Base-by-base conservation (phyloP, 306 rosid species). In the Sophora flavescens region DNA sequence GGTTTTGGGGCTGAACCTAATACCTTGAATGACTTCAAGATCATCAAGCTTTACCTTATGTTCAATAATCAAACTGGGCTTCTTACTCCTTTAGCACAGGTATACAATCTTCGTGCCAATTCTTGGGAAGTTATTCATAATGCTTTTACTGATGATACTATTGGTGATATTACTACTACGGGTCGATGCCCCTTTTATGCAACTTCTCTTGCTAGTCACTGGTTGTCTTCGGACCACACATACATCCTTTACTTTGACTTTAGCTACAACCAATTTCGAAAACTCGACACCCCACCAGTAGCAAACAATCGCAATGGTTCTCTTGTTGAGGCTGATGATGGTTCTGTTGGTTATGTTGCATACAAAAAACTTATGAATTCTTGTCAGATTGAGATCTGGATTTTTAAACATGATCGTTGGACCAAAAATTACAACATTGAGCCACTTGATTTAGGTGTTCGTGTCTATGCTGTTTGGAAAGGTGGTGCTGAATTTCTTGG, bases 231-330 rank as follows among this genome's bases (percentile, higher is more conserved):
- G 53, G 75, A 35, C 10, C 32, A 10, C 3, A 8, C 48, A 47
- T 32, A 17, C 12, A 72, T 72, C 30, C 52, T 72, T 33, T 72
- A 14, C 42, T 57, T 72, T 72, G 66, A 72, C 33, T 58, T 72
- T 4, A 7, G 39, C 66, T 18, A 41, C 2, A 63, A 72, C 28
- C 41, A 38, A 4, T 57, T 72, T 28, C 33, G 51, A 5, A 72
- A 58, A 17, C n/a, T 57, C 14, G 48, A 70, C 9, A 39, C 44
- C 9, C 44, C 44, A 39, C 44, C 44, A 6, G 6, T 4, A 35
- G 6, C 44, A 39, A 6, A 10, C 4, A 38, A 1, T 39, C 8
- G 0, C 2, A 5, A 8, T 6, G 9, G 9, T 6, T 39, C 5
- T 2, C 5, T 35, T 42, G 3, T 70, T 15, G 63, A 15, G 54